Evolutionary conservation across 108 stramenopile genomes (phyloP), one percentile per base, ranked within the genome.

Genomic region (Discostella stelligeroides): DNA sequence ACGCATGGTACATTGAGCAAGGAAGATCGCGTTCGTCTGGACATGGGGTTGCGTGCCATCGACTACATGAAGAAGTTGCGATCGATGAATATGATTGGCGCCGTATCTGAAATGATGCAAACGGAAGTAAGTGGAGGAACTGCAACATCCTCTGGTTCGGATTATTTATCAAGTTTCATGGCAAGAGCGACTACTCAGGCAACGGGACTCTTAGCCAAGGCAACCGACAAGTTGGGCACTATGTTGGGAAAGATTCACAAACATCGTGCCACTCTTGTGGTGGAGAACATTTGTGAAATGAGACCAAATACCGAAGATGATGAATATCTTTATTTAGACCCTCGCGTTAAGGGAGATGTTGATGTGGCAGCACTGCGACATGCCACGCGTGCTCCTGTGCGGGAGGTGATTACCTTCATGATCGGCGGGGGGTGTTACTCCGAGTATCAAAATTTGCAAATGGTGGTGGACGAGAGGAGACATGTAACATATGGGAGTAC

Each of bases 381-480:
- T 66, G 81, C 86, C 77, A 81, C 85, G 30, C 84, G 90, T 25
- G 85, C 87, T 15, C 81, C 95, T 1, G 82, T 89, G 5, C 74
- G 82, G 40, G 91, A 98, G 68, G 95, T 90, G 5, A 95, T 98
- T 58, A 94, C 94, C 43, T 99, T 99, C 79, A 85, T 96, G 60
- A 84, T 99, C 39, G 98, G 98, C 23, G 97, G 96, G 20, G 98
- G 98, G 43, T 97, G 94, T 73, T 98, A 98, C 78, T 81, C 90
- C 15, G 98, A 99, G 82, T 98, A 98, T 69, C 96, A 98, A 62
- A 98, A 98, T 71, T 83, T 99, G 78, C 96, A 97, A 84, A 91
- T 88, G 88, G 82, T 89, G 23, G 87, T 90, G 14, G 82, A 85
- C 40, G 90, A 87, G 38, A 84, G 92, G 47, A 81, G 92, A 63